phyloP scores from a whole-genome alignment of 2,329 filamentous ascomycete species.

The Aspergillus fijiensis region DNA sequence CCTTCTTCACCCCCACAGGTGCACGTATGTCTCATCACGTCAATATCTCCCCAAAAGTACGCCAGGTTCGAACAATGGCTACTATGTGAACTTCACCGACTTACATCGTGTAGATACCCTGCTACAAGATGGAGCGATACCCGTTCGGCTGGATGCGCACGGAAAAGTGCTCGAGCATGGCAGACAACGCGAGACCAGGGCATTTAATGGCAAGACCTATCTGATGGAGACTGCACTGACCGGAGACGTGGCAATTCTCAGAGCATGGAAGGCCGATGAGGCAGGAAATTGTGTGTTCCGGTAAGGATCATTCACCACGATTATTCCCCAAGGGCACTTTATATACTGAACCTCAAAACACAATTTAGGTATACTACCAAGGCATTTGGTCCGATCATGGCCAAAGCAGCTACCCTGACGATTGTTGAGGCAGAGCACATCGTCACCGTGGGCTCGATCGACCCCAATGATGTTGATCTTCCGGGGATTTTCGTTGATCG shows the following conservation, averaged over 20 bases:
- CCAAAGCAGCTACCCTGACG: constrained; percentile 72
- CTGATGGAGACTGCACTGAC: constrained; percentile 75
- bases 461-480: constrained; percentile 72
- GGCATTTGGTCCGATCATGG: constrained; percentile 74
- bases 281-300: constrained; percentile 79
- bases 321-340: constrained; percentile 28
- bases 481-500: constrained; percentile 82
- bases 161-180: constrained; percentile 72
- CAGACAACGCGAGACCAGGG: constrained; percentile 65
- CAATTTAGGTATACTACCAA: constrained; percentile 64
- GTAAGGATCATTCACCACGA: constrained; percentile 35
- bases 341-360: constrained; percentile 3
- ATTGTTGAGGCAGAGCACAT: constrained; percentile 87
- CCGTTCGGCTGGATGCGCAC: constrained; percentile 81
- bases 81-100: background rate
- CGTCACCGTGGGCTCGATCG: constrained; percentile 70
- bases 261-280: constrained; percentile 73
- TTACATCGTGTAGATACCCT: constrained; percentile 31
- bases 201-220: constrained; percentile 71
- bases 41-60: background rate
- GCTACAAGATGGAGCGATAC: constrained; percentile 42
- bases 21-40: constrained; percentile 52
- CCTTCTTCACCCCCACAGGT: constrained; percentile 77
- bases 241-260: constrained; percentile 74
- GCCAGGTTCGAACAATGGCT: background rate